Evolutionary conservation across 208 protist species (phyloP).

Genomic region (Trypanosoma brucei): DNA sequence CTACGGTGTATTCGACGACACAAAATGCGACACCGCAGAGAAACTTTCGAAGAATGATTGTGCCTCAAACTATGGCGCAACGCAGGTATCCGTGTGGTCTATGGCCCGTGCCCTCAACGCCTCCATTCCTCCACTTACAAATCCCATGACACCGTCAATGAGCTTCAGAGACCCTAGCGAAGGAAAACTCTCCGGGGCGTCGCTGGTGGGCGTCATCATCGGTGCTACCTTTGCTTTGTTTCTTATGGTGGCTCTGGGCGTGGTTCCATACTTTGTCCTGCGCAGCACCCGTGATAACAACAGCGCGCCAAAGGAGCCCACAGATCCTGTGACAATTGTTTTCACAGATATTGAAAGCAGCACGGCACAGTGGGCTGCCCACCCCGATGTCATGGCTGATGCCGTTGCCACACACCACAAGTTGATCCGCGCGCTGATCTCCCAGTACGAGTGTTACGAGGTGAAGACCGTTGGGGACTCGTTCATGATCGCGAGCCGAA

Average conservation of each 20-base stretch:
- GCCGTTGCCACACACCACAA: slow-evolving; percentile 59
- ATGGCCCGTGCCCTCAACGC: slow-evolving; percentile 26
- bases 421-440: slow-evolving; percentile 54
- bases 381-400: slow-evolving; percentile 48
- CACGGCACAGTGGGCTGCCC: slow-evolving; percentile 61
- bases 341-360: slow-evolving; percentile 24
- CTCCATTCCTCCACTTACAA: not conserved
- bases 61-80: slow-evolving; percentile 18
- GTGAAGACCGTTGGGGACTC: slow-evolving; percentile 82
- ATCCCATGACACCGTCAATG: slow-evolving; percentile 21
- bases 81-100: slow-evolving; percentile 2
- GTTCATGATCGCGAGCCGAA: slow-evolving; percentile 34
- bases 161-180: slow-evolving; percentile 4
- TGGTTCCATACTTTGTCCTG: slow-evolving; percentile 67
- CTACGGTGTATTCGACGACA: slow-evolving; percentile 16
- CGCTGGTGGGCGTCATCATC: slow-evolving; percentile 16
- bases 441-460: slow-evolving; percentile 63
- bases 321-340: not conserved
- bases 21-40: not conserved
- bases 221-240: slow-evolving; percentile 26
- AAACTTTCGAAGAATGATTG: slow-evolving; percentile 33
- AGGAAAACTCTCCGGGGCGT: slow-evolving; percentile 2
- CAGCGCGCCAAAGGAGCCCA: not conserved
- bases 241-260: slow-evolving; percentile 33
- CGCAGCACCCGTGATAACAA: not conserved